These are phyloP conservation scores for Arthromyces matolae DNA, from an alignment of 768 basidiomycete species.

Conservation along the genomic window DNA sequence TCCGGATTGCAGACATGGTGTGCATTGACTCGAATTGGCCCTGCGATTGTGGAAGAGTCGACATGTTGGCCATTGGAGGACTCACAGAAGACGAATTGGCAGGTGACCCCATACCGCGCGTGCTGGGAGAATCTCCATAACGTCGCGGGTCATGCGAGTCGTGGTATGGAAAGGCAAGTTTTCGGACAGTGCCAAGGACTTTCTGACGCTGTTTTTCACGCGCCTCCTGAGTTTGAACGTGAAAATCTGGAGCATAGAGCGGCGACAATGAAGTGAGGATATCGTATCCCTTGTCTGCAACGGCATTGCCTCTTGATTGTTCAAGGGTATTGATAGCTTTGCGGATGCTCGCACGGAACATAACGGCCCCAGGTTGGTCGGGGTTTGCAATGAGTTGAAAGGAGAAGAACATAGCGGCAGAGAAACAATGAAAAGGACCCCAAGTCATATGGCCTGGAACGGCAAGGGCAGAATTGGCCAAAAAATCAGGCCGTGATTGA, in stretches of 20 bases:
- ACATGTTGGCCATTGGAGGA: conserved; percentile 41
- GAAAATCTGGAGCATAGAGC: conserved; percentile 66
- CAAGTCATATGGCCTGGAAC: conserved; percentile 83
- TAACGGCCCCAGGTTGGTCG: conserved; percentile 71
- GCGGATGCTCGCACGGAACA: conserved; percentile 73
- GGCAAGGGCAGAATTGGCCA: conserved; percentile 62
- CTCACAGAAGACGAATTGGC: conserved; percentile 57
- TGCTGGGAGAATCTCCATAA: conserved; percentile 46
- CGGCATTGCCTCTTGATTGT: conserved; percentile 56
- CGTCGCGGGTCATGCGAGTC: conserved; percentile 56
- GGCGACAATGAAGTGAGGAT: conserved; percentile 71
- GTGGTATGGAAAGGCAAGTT: conserved; percentile 80
- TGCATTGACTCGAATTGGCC: conserved; percentile 33
- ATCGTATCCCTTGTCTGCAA: conserved; percentile 72
- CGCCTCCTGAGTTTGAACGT: conserved; percentile 41
- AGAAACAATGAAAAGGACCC: conserved; percentile 82
- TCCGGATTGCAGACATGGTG: conserved; percentile 15
- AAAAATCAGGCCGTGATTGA: conserved; percentile 72
- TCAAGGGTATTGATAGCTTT: conserved; percentile 66
- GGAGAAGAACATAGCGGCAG: conserved; percentile 89
- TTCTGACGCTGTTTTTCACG: conserved; percentile 58
- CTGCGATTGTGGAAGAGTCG: conserved; percentile 30
- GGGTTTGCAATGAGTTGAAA: conserved; percentile 81
- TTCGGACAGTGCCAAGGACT: conserved; percentile 64
- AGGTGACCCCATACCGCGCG: conserved; percentile 49